Evolutionary conservation across 306 rosid genomes (phyloP).

Genomic region (Abrus pulchellus): DNA sequence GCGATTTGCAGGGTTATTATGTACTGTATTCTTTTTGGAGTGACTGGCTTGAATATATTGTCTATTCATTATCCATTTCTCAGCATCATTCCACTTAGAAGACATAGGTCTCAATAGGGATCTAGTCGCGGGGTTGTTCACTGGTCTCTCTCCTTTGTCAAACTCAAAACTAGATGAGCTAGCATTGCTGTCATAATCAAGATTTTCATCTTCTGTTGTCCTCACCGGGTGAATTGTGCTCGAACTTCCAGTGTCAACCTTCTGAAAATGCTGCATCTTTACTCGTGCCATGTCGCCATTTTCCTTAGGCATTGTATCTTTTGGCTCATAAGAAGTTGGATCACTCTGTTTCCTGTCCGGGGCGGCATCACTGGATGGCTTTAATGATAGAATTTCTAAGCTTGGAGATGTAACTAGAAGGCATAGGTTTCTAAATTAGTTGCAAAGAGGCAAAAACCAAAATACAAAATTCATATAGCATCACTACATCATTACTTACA

Average conservation of each 20-base stretch:
- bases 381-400: constrained; percentile 61
- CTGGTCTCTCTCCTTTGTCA: constrained; percentile 82
- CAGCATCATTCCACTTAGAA: constrained; percentile 97
- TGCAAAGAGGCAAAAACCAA: not conserved
- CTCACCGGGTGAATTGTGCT: constrained; percentile 71
- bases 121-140: constrained; percentile 63
- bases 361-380: constrained; percentile 51
- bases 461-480: not conserved
- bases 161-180: constrained; percentile 99
- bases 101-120: constrained; percentile 80
- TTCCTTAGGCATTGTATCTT: constrained; percentile 64
- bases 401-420: constrained; percentile 69
- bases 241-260: constrained; percentile 68
- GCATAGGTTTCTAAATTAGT: constrained; percentile 45
- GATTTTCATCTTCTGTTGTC: constrained; percentile 77
- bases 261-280: constrained; percentile 61
- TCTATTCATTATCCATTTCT: constrained; percentile 92
- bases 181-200: constrained; percentile 95
- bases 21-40: constrained; percentile 63
- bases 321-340: constrained; percentile 51
- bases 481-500: no score
- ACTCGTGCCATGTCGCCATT: constrained; percentile 47
- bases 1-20: constrained; percentile 64
- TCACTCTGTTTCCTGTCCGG: constrained; percentile 38
- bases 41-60: constrained; percentile 58